Conservation (phyloP, 2,329 filamentous ascomycete species). For the Paecilomyces formosus region DNA sequence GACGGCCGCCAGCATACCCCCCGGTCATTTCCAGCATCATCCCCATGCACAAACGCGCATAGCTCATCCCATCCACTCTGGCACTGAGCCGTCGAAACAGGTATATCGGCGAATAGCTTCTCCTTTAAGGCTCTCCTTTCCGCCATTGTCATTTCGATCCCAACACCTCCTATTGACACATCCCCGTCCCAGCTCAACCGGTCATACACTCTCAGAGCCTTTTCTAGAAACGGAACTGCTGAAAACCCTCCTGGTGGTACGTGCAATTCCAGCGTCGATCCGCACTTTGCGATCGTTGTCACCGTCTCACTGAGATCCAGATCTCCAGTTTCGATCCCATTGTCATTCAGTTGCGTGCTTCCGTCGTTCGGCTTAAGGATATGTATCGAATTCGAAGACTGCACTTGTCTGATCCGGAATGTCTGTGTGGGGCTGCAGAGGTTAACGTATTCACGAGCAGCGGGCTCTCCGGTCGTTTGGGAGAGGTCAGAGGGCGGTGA, state of each 20-base stretch:
- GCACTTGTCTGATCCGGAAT: constrained; percentile 56
- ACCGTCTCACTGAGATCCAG: constrained; percentile 24
- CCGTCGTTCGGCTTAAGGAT: constrained; percentile 40
- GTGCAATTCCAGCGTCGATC: constrained; percentile 40
- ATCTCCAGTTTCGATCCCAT: constrained; percentile 2
- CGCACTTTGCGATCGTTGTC: constrained; percentile 37
- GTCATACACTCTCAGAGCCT: constrained; percentile 23
- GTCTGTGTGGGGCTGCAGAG: constrained; percentile 52
- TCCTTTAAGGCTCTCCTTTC: constrained; percentile 26
- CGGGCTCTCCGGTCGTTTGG: constrained; percentile 19
- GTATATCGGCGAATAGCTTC: constrained; percentile 42
- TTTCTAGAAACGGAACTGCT: constrained; percentile 21
- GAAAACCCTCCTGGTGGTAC: constrained; percentile 22
- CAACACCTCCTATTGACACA: constrained; percentile 7
- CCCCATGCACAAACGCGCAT: constrained; percentile 45
- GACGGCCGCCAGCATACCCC: constrained; percentile 40
- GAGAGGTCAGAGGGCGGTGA: constrained; percentile 23
- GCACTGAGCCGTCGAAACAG: constrained; percentile 46
- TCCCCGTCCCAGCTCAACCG: constrained; percentile 10
- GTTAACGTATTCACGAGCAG: constrained; percentile 40
- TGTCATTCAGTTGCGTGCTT: constrained; percentile 16
- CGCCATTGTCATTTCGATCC: constrained; percentile 7
- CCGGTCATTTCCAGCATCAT: constrained; percentile 1
- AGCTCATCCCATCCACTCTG: constrained; percentile 43
- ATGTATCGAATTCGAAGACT: constrained; percentile 58